A percentile compares a stretch with the other conserved stretches of the same genome.
These are phyloP conservation scores for Mycena crocata DNA, from an alignment of 768 basidiomycete species.

Conservation along the genomic window DNA sequence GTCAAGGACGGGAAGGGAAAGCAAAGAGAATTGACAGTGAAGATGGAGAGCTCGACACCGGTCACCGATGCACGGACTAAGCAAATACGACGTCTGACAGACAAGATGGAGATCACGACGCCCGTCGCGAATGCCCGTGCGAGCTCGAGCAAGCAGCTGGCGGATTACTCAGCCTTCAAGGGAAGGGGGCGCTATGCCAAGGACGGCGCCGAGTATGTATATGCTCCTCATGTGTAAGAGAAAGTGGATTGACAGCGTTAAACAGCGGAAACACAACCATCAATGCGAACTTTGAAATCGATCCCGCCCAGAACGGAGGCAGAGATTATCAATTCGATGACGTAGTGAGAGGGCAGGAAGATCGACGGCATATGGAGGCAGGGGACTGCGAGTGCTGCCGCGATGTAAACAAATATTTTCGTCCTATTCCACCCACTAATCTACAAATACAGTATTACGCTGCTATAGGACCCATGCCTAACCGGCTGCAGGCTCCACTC, in stretches of 20 bases:
- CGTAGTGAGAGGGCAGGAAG: slow-evolving; percentile 64
- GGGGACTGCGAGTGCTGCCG: slow-evolving; percentile 74
- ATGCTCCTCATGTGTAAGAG: not conserved
- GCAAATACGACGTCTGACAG: too few species aligned
- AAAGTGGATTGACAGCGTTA: not conserved
- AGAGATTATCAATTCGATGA: slow-evolving; percentile 63
- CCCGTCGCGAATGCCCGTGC: slow-evolving; percentile 19
- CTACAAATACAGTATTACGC: slow-evolving; percentile 61
- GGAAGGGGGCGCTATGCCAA: slow-evolving; percentile 54
- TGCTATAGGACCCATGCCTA: slow-evolving; percentile 63
- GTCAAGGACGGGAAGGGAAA: slow-evolving; percentile 9
- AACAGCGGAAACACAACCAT: slow-evolving; percentile 45
- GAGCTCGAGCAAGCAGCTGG: slow-evolving; percentile 29
- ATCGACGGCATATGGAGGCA: slow-evolving; percentile 64
- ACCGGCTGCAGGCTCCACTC: slow-evolving; percentile 57
- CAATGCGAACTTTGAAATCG: slow-evolving; percentile 63
- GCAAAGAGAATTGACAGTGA: not conserved
- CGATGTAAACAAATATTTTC: slow-evolving; percentile 53
- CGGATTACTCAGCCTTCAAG: slow-evolving; percentile 43
- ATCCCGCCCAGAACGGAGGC: slow-evolving; percentile 62
- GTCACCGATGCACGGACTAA: too few species aligned
- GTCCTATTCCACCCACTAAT: not conserved
- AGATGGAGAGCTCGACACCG: slow-evolving; percentile 18
- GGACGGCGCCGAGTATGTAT: slow-evolving; percentile 20
- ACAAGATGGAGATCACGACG: too few species aligned